Evolutionary conservation across 148 eudicot genomes (phyloP).

Genomic region (Vaccinium myrtillus): DNA sequence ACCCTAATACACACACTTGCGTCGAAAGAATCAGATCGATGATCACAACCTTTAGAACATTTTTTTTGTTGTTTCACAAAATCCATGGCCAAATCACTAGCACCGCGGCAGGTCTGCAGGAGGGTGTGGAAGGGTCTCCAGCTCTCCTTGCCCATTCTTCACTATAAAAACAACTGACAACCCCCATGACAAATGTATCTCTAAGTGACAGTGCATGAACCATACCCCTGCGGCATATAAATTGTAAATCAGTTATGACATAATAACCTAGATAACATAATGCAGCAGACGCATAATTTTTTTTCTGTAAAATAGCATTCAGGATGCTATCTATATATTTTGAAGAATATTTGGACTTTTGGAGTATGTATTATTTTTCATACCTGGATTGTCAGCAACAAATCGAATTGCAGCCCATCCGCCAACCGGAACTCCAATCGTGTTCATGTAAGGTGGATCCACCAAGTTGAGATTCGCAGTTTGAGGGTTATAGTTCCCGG

Average conservation of each 20-base stretch:
- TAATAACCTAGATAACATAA: not conserved
- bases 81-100: conserved; percentile 23
- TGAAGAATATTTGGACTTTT: not conserved
- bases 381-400: conserved; percentile 70
- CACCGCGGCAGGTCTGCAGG: conserved; percentile 53
- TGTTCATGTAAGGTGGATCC: conserved; percentile 66
- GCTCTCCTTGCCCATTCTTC: conserved; percentile 57
- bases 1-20: conserved; percentile 10
- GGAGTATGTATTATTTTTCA: not conserved
- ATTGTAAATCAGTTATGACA: not conserved
- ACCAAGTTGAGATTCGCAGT: conserved; percentile 52
- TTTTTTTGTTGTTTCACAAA: not conserved
- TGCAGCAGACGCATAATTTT: not conserved
- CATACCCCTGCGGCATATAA: conserved; percentile 39
- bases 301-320: not conserved
- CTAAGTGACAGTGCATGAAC: conserved; percentile 74
- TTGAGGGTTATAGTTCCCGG: conserved; percentile 55
- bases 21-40: conserved; percentile 18
- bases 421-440: conserved; percentile 62
- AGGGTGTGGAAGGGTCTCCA: conserved; percentile 52
- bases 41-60: not conserved
- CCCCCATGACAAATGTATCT: conserved; percentile 66
- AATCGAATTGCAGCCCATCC: conserved; percentile 77
- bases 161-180: conserved; percentile 50
- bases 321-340: not conserved